These are phyloP conservation scores for Leucogyrophana mollusca DNA, from an alignment of 768 basidiomycete species.

Conservation along the genomic window DNA sequence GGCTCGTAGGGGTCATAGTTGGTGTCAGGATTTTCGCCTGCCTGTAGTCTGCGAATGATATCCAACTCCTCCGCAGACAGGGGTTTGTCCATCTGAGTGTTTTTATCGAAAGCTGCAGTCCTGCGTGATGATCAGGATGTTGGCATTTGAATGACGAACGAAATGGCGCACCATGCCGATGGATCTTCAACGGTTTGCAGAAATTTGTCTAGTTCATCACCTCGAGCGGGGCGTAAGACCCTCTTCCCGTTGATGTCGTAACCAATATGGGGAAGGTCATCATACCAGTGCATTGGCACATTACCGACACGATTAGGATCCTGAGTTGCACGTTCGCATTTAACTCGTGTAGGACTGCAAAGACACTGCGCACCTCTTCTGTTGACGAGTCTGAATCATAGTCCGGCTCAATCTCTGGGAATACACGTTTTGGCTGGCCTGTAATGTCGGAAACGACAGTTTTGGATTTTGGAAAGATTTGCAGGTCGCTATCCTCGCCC, in stretches of 20 bases:
- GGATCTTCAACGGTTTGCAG: constrained; percentile 91
- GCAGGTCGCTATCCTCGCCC: constrained; percentile 41
- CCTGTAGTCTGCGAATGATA: constrained; percentile 88
- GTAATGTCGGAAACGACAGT: constrained; percentile 78
- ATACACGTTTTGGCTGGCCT: constrained; percentile 78
- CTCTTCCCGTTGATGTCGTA: constrained; percentile 95
- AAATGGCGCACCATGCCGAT: constrained; percentile 80
- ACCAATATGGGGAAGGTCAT: constrained; percentile 98
- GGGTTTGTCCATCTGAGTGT: constrained; percentile 79
- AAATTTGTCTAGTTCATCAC: constrained; percentile 98
- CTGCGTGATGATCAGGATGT: no score
- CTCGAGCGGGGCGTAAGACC: constrained; percentile 89
- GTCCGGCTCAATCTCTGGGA: constrained; percentile 86
- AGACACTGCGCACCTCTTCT: constrained; percentile 74
- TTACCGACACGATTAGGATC: constrained; percentile 93
- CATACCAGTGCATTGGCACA: constrained; percentile 98
- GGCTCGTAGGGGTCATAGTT: constrained; percentile 91
- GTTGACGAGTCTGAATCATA: constrained; percentile 92
- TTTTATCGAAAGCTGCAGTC: constrained; percentile 93
- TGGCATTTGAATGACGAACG: no score
- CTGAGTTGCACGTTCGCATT: constrained; percentile 39
- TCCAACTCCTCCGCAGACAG: constrained; percentile 90
- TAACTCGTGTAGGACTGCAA: constrained; percentile 1
- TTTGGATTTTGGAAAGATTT: constrained; percentile 61
- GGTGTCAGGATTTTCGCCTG: constrained; percentile 88